Evolutionary conservation across 2,329 filamentous ascomycete species (phyloP).

Genomic region (Fusarium coffeatum): DNA sequence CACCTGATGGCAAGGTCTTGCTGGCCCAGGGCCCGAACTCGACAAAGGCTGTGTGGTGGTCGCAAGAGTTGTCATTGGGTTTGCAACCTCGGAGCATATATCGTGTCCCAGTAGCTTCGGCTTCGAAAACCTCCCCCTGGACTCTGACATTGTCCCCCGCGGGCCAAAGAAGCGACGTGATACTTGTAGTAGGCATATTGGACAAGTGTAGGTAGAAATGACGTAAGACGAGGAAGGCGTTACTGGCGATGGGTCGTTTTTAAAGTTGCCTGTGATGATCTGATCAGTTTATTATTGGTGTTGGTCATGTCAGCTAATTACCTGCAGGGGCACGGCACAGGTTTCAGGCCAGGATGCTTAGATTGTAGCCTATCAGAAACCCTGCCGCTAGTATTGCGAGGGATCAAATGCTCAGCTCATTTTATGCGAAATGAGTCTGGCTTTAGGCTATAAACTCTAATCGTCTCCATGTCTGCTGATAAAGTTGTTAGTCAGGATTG

Average conservation of each 20-base stretch:
- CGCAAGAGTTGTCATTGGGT: not conserved
- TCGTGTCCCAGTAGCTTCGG: not conserved
- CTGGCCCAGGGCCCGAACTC: slow-evolving; percentile 12
- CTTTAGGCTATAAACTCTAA: not conserved
- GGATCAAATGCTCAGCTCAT: too few relatives aligned
- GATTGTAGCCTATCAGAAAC: not conserved
- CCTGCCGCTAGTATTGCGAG: not conserved
- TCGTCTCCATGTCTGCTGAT: not conserved
- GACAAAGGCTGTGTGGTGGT: slow-evolving; percentile 16
- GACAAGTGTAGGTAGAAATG: not conserved
- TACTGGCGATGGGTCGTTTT: not conserved
- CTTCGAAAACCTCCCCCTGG: not conserved
- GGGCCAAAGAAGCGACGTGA: slow-evolving; percentile 16
- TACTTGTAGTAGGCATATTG: not conserved
- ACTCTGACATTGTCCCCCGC: not conserved
- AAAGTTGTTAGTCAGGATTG: not conserved
- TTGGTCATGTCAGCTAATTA: not conserved
- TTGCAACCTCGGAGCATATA: slow-evolving; percentile 14
- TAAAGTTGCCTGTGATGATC: not conserved
- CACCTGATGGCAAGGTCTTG: slow-evolving; percentile 3
- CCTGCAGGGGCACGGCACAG: not conserved
- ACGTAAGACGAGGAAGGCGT: fast-evolving
- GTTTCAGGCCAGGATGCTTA: not conserved
- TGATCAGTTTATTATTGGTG: not conserved
- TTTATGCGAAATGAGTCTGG: not conserved